Percentiles rank a stretch among this genome's conserved stretches.
phyloP scores from a whole-genome alignment of 805 yeast species.

The Wickerhamiella dianesei region DNA sequence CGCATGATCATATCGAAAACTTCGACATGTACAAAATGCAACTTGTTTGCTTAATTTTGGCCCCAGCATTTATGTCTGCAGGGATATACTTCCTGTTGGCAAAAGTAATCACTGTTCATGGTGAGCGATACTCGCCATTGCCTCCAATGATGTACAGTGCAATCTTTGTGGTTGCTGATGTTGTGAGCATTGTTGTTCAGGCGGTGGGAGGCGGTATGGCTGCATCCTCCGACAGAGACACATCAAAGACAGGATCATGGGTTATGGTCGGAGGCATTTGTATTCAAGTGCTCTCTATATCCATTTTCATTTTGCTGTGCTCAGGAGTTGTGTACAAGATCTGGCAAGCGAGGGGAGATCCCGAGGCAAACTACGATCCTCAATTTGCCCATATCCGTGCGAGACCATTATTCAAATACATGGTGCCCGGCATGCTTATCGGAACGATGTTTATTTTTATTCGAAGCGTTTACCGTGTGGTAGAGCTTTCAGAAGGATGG shows the following conservation, averaged over 20 bases:
- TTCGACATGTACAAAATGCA: conserved; percentile 43
- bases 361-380: conserved; percentile 13
- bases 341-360: conserved; percentile 1
- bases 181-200: conserved; percentile 51
- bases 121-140: conserved; percentile 36
- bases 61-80: conserved; percentile 76
- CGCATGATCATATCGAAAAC: conserved; percentile 24
- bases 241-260: conserved; percentile 38
- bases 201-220: conserved; percentile 69
- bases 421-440: conserved; percentile 18
- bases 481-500: conserved; percentile 66
- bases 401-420: conserved; percentile 15
- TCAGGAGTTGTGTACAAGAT: conserved; percentile 27
- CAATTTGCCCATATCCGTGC: conserved; percentile 10
- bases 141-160: conserved; percentile 50
- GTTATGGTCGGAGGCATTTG: conserved; percentile 69
- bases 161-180: conserved; percentile 53
- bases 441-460: conserved; percentile 43
- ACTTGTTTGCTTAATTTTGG: conserved; percentile 54
- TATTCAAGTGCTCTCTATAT: conserved; percentile 61
- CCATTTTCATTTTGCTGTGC: conserved; percentile 41
- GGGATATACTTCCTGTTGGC: conserved; percentile 65
- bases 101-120: conserved; percentile 50
- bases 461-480: conserved; percentile 60
- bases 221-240: conserved; percentile 30